Base-by-base conservation (phyloP, 2,329 filamentous ascomycete species). In the Drechslerella coelobrocha region DNA sequence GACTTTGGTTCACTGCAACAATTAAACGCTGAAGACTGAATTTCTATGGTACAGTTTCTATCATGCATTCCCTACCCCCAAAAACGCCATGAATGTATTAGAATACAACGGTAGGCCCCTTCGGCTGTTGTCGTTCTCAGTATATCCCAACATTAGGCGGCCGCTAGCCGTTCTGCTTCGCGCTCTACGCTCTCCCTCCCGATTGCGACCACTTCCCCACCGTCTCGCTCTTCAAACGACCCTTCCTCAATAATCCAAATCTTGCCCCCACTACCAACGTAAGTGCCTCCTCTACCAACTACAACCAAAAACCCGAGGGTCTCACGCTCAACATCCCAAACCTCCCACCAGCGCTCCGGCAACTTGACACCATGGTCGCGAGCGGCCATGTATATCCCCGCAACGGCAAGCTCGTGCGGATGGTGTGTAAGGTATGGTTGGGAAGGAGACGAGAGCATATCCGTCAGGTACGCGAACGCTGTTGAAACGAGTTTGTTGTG, bases 291-390 rank as follows among this genome's bases (percentile, higher is more conserved):
- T 19, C 65, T 57, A n/a, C 60, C 54, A 21, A 69, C 65, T 9
- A 97, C 90, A 2, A 96, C 92, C 65, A 97, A 79, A 75, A 97
- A 97, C 0, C 94, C 94, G 34, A 99, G 82, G 78, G 96, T 92
- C 81, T 99, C 94, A 54, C 94, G 84, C 76, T 97, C 92, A 6
- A 94, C 90, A 79, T 99, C 94, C 78, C 97, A 97, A 0, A 97
- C 91, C 79, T 97, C 92, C 94, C 94, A 99, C 94, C 94, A 99
- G 73, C 91, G 88, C 73, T 89, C 89, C 0, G 93, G 91, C 80
- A 97, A 83, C 78, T 90, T 92, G 10, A 89, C 85, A 0, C 84
- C 87, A 0, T 85, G 78, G 74, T 97, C 92, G 47, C 88, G 84
- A 0, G 91, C 89, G 0, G 93, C 90, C n/a, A 91, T 85, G 78